phyloP scores from a whole-genome alignment of 768 basidiomycete species.

The Tephrocybe sp. region DNA sequence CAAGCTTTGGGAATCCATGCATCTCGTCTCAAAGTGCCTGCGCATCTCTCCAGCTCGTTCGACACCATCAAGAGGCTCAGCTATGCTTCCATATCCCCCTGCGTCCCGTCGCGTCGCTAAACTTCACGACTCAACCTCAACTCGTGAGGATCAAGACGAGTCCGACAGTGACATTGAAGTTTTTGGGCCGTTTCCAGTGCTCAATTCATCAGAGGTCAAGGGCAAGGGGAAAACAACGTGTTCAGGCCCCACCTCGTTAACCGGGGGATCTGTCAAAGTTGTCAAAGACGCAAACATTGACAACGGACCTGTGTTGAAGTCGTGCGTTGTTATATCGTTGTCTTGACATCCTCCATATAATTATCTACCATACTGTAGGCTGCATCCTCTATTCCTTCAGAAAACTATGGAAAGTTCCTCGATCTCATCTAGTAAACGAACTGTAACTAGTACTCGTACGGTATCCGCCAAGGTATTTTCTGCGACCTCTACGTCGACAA shows the following conservation, averaged over 20 bases:
- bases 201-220: background rate
- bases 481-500: background rate
- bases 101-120: conserved; percentile 3
- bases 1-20: conserved; percentile 5
- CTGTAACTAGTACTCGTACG: background rate
- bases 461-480: background rate
- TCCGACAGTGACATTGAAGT: conserved; percentile 10
- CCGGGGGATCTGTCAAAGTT: background rate
- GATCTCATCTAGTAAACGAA: background rate
- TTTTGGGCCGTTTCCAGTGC: conserved; percentile 7
- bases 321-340: background rate
- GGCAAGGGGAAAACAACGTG: background rate
- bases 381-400: conserved; percentile 5
- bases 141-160: conserved; percentile 1
- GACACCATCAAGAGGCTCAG: conserved; percentile 2
- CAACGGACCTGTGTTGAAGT: background rate
- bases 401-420: background rate
- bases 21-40: conserved; percentile 13
- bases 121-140: conserved; percentile 4
- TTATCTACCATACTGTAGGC: background rate
- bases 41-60: conserved; percentile 5
- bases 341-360: background rate
- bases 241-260: background rate
- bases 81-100: conserved; percentile 6
- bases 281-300: background rate